Evolutionary conservation across 805 yeast species (phyloP).

Genomic region (Starmerella ratchasimensis): DNA sequence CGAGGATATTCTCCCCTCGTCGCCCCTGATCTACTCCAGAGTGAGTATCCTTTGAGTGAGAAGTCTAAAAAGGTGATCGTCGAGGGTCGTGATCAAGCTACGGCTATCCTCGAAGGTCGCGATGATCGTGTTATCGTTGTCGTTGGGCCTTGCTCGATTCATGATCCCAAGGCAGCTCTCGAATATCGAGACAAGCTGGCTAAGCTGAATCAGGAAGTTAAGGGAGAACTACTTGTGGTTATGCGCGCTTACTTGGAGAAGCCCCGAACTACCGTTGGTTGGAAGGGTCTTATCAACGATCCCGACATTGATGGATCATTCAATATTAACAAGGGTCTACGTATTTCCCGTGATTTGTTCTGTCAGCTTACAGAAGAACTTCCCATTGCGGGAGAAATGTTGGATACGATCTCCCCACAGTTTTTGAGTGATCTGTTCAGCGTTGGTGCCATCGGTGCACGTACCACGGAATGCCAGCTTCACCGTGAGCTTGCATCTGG

Average conservation of each 20-base stretch:
- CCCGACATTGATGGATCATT: conserved; percentile 90
- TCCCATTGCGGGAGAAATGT: conserved; percentile 95
- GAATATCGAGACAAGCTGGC: conserved; percentile 67
- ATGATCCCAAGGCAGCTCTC: conserved; percentile 82
- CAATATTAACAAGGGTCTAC: conserved; percentile 87
- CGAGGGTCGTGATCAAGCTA: conserved; percentile 62
- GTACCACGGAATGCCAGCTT: conserved; percentile 95
- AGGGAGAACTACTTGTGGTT: conserved; percentile 66
- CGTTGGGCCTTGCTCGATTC: conserved; percentile 95
- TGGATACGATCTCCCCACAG: conserved; percentile 95
- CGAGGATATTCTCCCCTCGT: conserved; percentile 87
- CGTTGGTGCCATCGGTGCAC: conserved; percentile 96
- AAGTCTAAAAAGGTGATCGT: conserved; percentile 49
- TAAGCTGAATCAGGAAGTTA: conserved; percentile 43
- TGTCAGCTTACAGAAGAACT: conserved; percentile 63
- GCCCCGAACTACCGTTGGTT: conserved; percentile 97
- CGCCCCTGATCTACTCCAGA: conserved; percentile 88
- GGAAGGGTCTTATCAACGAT: conserved; percentile 97
- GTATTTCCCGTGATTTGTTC: conserved; percentile 77
- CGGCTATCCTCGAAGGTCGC: conserved; percentile 57
- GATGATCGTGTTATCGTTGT: conserved; percentile 83
- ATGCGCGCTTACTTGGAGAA: conserved; percentile 98
- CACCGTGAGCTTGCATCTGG: conserved; percentile 97
- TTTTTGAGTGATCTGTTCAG: conserved; percentile 85
- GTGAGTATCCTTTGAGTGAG: conserved; percentile 59